Evolutionary conservation across 2,329 filamentous ascomycete genomes (phyloP), one percentile per base, ranked within the genome.

Genomic region (Curvularia sp.): DNA sequence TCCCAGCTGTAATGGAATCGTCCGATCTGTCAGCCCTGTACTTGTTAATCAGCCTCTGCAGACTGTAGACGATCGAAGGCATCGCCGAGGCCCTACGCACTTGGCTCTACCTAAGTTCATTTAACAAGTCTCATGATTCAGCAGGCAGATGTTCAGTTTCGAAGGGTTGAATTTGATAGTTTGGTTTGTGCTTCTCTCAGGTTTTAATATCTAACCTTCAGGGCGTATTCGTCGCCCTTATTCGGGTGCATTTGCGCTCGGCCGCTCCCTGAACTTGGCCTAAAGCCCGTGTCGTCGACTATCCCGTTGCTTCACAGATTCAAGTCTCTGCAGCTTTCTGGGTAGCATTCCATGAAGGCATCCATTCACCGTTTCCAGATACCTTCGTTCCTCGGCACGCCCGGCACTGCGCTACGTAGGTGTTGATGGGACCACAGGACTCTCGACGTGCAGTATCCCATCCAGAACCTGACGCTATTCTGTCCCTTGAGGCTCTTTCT

Each of bases 271-370:
- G 49, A 20, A 28, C 4, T 7, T 41, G 9, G 20, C 33, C 26
- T 35, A 13, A 78, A 82, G 60, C 66, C 82, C 2, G 31, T 55
- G 18, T 50, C 38, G 51, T 46, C 46, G 26, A 22, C 28, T 31
- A 15, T 39, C 13, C 10, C 22, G 24, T 42, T 43, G 44, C 24
- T n/a, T n/a, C 9, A 30, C 39, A 39, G 13, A 7, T 22, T 26
- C 18, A 15, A 31, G 22, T 26, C 10, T 26, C 26, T 15, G 30
- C n/a, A 22, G 20, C n/a, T 44, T 13, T 5, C 4, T 20, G 15
- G 35, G 20, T 22, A 15, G 9, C 30, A 26, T n/a, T 10, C 4
- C 22, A 38, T 20, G 13, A 31, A 33, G 30, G 20, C 20, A 46
- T 30, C 10, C 2, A 44, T 50, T 22, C 22, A 9, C 22, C n/a